These are phyloP conservation scores for Podila horticola DNA, from an alignment of 192 early-diverging fungal genomes.

Conservation along the genomic window DNA sequence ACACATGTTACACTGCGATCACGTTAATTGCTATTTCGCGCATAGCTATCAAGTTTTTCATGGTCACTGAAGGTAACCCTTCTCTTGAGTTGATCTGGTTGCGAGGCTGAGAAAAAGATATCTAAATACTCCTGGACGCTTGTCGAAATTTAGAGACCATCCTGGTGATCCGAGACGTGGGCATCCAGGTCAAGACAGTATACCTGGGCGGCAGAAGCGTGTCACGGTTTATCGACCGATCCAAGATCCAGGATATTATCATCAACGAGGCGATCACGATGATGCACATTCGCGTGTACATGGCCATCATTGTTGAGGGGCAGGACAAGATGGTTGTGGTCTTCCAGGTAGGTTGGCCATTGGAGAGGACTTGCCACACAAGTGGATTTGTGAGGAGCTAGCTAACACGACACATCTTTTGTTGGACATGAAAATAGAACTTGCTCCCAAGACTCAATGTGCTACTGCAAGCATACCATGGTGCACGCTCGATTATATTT, in stretches of 20 bases:
- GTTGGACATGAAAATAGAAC: slow-evolving; percentile 42
- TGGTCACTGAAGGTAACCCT: slow-evolving; percentile 42
- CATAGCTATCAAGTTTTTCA: slow-evolving; percentile 34
- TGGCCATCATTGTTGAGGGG: slow-evolving; percentile 73
- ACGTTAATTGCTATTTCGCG: slow-evolving; percentile 17
- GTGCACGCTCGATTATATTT: slow-evolving; percentile 62
- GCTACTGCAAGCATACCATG: slow-evolving; percentile 62
- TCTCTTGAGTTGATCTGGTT: too few species aligned
- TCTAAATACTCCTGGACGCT: background rate
- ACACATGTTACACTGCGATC: slow-evolving; percentile 23
- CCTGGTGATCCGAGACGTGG: slow-evolving; percentile 73
- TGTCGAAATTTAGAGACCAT: slow-evolving; percentile 62
- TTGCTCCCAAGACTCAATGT: slow-evolving; percentile 58
- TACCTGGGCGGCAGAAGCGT: slow-evolving; percentile 59
- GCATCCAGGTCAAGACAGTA: slow-evolving; percentile 71
- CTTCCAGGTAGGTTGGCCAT: slow-evolving; percentile 63
- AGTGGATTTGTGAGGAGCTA: background rate
- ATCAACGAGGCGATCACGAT: slow-evolving; percentile 84
- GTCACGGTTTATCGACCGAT: slow-evolving; percentile 70
- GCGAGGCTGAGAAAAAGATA: too few species aligned
- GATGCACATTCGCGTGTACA: slow-evolving; percentile 76
- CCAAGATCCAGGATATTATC: slow-evolving; percentile 72
- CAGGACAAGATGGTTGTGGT: slow-evolving; percentile 73
- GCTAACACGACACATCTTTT: background rate
- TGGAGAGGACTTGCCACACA: background rate